Base-by-base conservation (phyloP, 306 rosid genomes). In the Acmispon strigosus region DNA sequence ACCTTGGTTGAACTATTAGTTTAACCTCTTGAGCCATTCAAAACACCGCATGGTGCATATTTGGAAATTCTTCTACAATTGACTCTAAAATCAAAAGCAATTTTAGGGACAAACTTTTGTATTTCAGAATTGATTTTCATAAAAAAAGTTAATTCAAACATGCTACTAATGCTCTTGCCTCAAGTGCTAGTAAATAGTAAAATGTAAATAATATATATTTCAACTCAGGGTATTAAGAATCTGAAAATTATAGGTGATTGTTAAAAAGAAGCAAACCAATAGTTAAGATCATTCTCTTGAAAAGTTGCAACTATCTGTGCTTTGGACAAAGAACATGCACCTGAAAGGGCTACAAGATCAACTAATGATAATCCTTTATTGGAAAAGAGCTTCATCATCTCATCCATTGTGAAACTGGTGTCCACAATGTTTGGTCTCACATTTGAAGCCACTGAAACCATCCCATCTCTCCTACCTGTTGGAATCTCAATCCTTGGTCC, bases 391-490 rank as follows among this genome's bases (percentile, higher is more conserved):
- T 72, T 71, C 37, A 71, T 29, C 96, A 92, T 92, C 74, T 85
- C 96, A 80, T 85, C 80, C 74, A 86, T 82, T 14, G 98, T 81
- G 74, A 92, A 92, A 77, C 88, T 82, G 24, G 96, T 92, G 65
- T 92, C 98, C 34, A 84, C 82, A 63, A 92, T 92, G 83, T 92
- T 92, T 15, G 96, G 85, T 64, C 98, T 86, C 49, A 92, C 96
- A 72, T 88, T 90, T 44, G 95, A 84, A 69, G 93, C 90, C 49
- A 70, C 41, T 12, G 98, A 92, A 69, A 86, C 84, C 76, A 58
- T 84, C 62, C 96, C 96, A 60, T 92, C 96, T 81, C 91, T 87
- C 54, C 96, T 80, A 4, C 98, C 98, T 0, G 93, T 86, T 10
- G 91, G 87, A 81, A 92, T 84, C 77, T 62, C 66, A 81, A 86